These are phyloP conservation scores for Gossypium anomalum DNA, from an alignment of 345 rosid genomes.

Conservation along the genomic window DNA sequence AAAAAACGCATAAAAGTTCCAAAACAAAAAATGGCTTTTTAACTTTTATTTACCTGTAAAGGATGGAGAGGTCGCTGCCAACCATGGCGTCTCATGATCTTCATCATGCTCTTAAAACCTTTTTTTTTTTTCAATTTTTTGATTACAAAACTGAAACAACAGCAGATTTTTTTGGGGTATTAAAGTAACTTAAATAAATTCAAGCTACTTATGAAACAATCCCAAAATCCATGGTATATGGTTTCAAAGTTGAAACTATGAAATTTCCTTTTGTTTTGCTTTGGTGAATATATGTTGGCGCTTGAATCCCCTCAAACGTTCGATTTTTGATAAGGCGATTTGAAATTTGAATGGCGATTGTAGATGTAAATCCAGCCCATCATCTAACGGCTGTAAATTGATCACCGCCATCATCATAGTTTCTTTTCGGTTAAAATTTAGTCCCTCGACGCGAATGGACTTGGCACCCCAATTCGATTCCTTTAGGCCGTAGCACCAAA, in stretches of 20 bases:
- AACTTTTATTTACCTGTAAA: constrained; percentile 49
- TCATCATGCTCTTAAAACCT: constrained; percentile 11
- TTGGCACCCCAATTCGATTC: too few species aligned
- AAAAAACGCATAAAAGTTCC: not conserved
- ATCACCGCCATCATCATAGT: not conserved
- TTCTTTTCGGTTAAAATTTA: too few species aligned
- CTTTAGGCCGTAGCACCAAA: too few species aligned
- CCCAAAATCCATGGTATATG: not conserved
- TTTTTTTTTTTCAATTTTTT: not conserved
- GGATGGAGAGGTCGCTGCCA: constrained; percentile 93
- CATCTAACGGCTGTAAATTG: constrained; percentile 14
- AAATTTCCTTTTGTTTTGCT: not conserved
- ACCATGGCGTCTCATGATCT: constrained; percentile 71
- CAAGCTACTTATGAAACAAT: not conserved
- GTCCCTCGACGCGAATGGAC: too few species aligned
- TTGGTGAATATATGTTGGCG: not conserved
- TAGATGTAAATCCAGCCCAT: not conserved
- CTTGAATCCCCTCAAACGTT: not conserved
- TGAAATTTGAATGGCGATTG: constrained; percentile 11
- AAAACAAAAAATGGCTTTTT: not conserved
- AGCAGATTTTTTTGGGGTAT: not conserved
- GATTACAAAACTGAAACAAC: not conserved
- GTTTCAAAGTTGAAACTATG: not conserved
- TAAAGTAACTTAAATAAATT: not conserved
- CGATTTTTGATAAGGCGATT: constrained; percentile 2